Evolutionary conservation across 371 early-diverging fungal species (phyloP).

Genomic region (Rhizopus sp.): DNA sequence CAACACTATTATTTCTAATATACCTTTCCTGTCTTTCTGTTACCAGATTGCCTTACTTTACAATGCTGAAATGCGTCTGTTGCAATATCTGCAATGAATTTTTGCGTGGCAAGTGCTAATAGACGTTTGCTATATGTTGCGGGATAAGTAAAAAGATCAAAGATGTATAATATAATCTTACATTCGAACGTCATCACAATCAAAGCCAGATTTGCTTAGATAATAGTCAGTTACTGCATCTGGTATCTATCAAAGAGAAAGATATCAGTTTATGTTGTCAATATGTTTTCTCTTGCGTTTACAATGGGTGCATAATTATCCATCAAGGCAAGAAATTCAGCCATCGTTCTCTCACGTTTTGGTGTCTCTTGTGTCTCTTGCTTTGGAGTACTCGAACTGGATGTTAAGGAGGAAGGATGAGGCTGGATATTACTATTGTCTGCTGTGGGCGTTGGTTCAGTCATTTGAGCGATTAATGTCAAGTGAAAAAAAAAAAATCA

Average conservation of each 20-base stretch:
- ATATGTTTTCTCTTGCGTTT: slow-evolving; percentile 11
- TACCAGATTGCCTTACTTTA: slow-evolving; percentile 81
- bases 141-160: too few relatives aligned
- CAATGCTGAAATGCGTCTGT: slow-evolving; percentile 93
- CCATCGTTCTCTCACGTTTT: slow-evolving; percentile 66
- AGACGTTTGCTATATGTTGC: slow-evolving; percentile 70
- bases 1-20: background rate
- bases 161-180: slow-evolving; percentile 23
- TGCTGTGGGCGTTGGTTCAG: background rate
- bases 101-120: slow-evolving; percentile 92
- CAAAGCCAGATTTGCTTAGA: slow-evolving; percentile 91
- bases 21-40: slow-evolving; percentile 42
- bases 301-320: slow-evolving; percentile 89
- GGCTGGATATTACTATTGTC: background rate
- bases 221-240: slow-evolving; percentile 97
- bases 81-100: slow-evolving; percentile 93
- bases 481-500: too few relatives aligned
- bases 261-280: too few relatives aligned
- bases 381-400: background rate
- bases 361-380: slow-evolving; percentile 1
- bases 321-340: slow-evolving; percentile 86
- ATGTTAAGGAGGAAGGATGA: background rate
- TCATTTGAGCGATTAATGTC: background rate
- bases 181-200: slow-evolving; percentile 89
- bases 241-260: slow-evolving; percentile 76